Evolutionary conservation across 805 yeast species (phyloP), one percentile per base, ranked within the genome.

Genomic region (Candida krabiensis): DNA sequence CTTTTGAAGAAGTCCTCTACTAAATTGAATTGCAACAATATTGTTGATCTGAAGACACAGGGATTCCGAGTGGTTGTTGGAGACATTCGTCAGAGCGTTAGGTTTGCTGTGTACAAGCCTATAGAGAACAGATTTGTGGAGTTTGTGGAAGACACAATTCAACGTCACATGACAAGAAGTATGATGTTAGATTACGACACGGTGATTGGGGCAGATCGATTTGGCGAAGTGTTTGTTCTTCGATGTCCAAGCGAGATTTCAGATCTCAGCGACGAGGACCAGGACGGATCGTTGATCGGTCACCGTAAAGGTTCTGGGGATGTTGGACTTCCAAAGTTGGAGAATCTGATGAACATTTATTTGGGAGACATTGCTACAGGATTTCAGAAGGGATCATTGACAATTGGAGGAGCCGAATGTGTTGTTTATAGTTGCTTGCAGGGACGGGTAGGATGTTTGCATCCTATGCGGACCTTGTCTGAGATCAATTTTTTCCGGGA

Each of bases 171-270:
- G 3, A 83, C 95, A 0, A 50, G 79, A 2, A 49, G 83, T 29
- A 54, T 69, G 3, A 63, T 77, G 46, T 61, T 93, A 4, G 98
- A 93, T 56, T 75, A 78, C 44, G 79, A 79, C 39, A 88, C 96
- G 0, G 76, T 85, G 1, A 66, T 84, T 28, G 87, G 86, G 1
- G 96, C 96, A 11, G 98, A 93, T 57, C 82, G 80, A 53, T 88
- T 85, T 61, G 97, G 98, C 0, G 86, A 83, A 50, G 32, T 89
- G 0, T 80, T 83, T 61, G 73, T 86, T 1, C 61, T 87, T 28
- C 66, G 96, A 41, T 60, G 83, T 28, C 76, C 83, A 0, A 62
- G 63, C n/a, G 63, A 69, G 4, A 66, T 70, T 0, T 72, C 81
- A 0, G 61, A 64, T 29, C 56, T 70, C 28, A 61, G 78, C 17